Conservation (phyloP, 108 stramenopile species). For the Bacterosira constricta region DNA sequence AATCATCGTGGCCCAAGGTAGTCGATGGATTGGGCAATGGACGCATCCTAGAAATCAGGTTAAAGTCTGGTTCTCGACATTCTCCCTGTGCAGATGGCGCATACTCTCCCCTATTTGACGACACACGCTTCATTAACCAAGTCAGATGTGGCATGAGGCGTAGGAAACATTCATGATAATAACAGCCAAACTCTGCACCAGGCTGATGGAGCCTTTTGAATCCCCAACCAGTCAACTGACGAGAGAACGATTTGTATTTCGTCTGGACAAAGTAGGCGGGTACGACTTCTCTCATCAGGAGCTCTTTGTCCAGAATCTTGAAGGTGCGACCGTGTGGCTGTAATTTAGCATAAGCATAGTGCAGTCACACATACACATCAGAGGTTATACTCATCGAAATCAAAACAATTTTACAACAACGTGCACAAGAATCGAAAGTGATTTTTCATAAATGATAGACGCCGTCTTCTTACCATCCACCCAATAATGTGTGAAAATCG, state of each 20-base stretch:
- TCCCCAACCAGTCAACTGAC: slow-evolving; percentile 38
- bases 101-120: background rate
- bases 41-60: background rate
- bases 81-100: background rate
- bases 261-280: slow-evolving; percentile 63
- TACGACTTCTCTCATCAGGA: slow-evolving; percentile 49
- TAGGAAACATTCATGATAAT: slow-evolving; percentile 32
- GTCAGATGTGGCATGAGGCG: background rate
- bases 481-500: too few species aligned
- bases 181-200: slow-evolving; percentile 24
- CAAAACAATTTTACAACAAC: too few species aligned
- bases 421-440: too few species aligned
- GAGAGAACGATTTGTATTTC: slow-evolving; percentile 44
- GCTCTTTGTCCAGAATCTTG: slow-evolving; percentile 15
- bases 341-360: too few species aligned
- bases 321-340: slow-evolving; percentile 2
- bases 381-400: too few species aligned
- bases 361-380: too few species aligned
- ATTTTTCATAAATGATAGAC: too few species aligned
- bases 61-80: slow-evolving; percentile 15
- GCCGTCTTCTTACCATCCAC: too few species aligned
- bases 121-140: background rate
- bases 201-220: slow-evolving; percentile 35
- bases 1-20: too few species aligned
- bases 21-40: too few species aligned